Conservation (phyloP, 768 basidiomycete species). For the Glaciozyma martinii region DNA sequence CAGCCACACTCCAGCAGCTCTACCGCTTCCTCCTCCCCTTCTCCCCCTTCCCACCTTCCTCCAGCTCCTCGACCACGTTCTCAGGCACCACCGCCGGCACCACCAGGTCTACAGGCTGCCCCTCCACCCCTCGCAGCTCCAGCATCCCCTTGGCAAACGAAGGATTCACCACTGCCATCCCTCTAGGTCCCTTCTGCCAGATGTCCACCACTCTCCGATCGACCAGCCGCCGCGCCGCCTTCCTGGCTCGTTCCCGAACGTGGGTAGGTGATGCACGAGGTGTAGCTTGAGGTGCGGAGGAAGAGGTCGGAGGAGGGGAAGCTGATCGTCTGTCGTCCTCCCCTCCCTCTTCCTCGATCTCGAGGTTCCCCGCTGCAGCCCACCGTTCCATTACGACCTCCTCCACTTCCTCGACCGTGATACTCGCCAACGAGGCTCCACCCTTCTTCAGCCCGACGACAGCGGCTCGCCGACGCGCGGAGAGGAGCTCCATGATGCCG, state of each 20-base stretch:
- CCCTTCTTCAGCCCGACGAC: not conserved
- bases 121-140: not conserved
- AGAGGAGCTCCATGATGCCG: not conserved
- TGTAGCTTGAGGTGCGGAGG: not conserved
- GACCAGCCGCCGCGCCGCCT: not conserved
- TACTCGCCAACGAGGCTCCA: not conserved
- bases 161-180: not conserved
- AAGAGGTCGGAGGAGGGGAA: not conserved
- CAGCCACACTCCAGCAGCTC: no score
- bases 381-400: not conserved
- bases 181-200: not conserved
- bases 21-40: no score
- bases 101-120: not conserved
- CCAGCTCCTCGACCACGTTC: not conserved
- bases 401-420: not conserved
- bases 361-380: not conserved
- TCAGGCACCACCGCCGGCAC: not conserved
- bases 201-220: not conserved
- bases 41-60: no score
- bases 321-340: not conserved
- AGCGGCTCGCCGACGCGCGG: not conserved
- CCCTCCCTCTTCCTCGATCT: not conserved
- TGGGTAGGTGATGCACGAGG: not conserved
- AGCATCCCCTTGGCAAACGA: not conserved
- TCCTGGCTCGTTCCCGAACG: not conserved